Evolutionary conservation across 805 yeast species (phyloP).

Genomic region (Saccharomycopsis javanensis): DNA sequence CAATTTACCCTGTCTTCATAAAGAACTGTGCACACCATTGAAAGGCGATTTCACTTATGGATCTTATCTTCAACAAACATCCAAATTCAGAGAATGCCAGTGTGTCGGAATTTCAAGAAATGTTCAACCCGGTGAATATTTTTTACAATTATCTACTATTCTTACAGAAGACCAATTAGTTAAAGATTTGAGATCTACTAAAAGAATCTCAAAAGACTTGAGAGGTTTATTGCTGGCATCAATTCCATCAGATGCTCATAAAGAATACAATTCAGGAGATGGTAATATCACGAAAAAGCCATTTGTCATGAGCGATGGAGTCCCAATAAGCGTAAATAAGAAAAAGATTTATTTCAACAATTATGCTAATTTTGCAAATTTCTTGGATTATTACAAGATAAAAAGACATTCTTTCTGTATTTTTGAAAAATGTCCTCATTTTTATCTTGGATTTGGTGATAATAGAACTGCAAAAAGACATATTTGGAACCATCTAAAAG

Average conservation of each 20-base stretch:
- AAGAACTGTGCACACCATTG: background rate
- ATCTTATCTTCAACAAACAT: background rate
- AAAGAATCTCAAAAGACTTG: background rate
- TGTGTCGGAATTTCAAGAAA: conserved; percentile 2
- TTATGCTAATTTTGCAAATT: conserved; percentile 8
- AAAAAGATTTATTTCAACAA: conserved; percentile 1
- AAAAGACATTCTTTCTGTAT: conserved; percentile 12
- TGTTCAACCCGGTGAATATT: conserved; percentile 1
- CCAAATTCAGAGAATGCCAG: background rate
- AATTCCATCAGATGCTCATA: background rate
- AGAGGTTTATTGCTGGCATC: background rate
- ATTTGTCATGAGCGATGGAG: background rate
- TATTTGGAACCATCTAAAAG: conserved; percentile 13
- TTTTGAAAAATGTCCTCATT: conserved; percentile 12
- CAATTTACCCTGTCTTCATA: conserved; percentile 4
- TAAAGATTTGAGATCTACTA: background rate
- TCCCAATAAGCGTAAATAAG: background rate
- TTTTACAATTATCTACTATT: background rate
- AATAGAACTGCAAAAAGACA: conserved; percentile 15
- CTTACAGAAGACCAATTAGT: background rate
- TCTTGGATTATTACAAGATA: conserved; percentile 5
- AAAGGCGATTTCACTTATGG: background rate
- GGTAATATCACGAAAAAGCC: background rate
- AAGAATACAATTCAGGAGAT: background rate
- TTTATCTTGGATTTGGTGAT: conserved; percentile 15